Evolutionary conservation across 1,139 yeast species (phyloP).

Genomic region (Magnusiomyces sp.): DNA sequence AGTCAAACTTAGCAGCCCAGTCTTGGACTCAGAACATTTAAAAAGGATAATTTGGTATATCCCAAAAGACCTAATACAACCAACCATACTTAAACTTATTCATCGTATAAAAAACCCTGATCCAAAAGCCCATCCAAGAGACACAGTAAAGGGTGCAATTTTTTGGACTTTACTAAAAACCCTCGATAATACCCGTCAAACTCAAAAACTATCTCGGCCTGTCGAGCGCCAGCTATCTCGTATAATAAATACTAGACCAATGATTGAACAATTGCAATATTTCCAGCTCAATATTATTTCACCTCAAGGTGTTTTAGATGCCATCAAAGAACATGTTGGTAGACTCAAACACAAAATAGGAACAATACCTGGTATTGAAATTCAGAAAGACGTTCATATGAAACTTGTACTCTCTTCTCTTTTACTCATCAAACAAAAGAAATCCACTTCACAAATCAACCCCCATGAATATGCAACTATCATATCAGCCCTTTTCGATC

Average conservation of each 20-base stretch:
- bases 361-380: neutral
- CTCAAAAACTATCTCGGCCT: neutral
- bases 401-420: neutral
- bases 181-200: neutral
- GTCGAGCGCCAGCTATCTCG: constrained; percentile 3
- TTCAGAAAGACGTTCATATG: neutral
- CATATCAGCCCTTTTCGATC: neutral
- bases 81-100: neutral
- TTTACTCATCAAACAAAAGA: neutral
- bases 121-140: neutral
- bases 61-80: neutral
- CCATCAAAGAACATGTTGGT: neutral
- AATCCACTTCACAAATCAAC: neutral
- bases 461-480: neutral
- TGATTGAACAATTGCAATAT: constrained; percentile 1
- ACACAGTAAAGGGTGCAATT: neutral
- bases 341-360: neutral
- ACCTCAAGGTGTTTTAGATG: neutral
- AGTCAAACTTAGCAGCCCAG: neutral
- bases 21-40: neutral
- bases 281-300: neutral
- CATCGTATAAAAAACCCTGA: neutral
- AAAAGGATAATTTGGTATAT: neutral
- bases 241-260: neutral
- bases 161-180: constrained; percentile 2